Evolutionary conservation across 2,329 filamentous ascomycete species (phyloP).

Genomic region (Sordariomycetes sp.): DNA sequence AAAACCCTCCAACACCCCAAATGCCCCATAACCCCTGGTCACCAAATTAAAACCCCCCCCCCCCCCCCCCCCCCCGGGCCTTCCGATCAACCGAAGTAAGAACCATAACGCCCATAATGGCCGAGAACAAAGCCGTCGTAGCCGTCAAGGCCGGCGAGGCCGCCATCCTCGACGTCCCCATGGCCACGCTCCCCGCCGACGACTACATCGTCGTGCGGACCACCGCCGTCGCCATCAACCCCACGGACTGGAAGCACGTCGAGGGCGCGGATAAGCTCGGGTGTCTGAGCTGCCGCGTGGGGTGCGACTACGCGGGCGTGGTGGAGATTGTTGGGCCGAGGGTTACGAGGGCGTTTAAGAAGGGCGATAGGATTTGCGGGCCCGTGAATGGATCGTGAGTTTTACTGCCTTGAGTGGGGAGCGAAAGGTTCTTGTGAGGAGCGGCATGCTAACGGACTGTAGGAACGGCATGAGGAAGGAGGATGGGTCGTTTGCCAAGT

Average conservation of each 20-base stretch:
- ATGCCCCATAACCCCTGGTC: no score
- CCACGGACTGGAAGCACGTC: slow-evolving; percentile 21
- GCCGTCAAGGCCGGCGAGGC: slow-evolving; percentile 8
- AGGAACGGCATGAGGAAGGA: slow-evolving; percentile 14
- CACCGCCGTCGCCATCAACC: slow-evolving; percentile 21
- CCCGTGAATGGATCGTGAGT: slow-evolving; percentile 19
- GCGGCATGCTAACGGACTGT: not conserved
- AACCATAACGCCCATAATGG: slow-evolving; percentile 1
- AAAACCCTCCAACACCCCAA: no score
- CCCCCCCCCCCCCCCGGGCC: no score
- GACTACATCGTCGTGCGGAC: slow-evolving; percentile 20
- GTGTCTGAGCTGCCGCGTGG: slow-evolving; percentile 14
- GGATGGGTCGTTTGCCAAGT: slow-evolving; percentile 27
- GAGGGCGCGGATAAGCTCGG: slow-evolving; percentile 10
- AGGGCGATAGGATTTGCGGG: slow-evolving; percentile 32
- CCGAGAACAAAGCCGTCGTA: slow-evolving; percentile 3
- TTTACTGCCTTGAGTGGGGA: not conserved
- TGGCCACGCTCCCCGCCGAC: slow-evolving; percentile 10
- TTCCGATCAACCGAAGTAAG: not conserved
- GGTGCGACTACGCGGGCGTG: slow-evolving; percentile 32
- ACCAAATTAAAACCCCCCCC: no score
- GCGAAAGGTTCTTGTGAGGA: not conserved
- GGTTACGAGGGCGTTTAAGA: slow-evolving; percentile 27
- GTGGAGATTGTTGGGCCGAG: slow-evolving; percentile 29
- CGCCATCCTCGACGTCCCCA: slow-evolving; percentile 14